Evolutionary conservation across 2,329 filamentous ascomycete genomes (phyloP), one percentile per base, ranked within the genome.

Genomic region (Fusarium brachygibbosum): DNA sequence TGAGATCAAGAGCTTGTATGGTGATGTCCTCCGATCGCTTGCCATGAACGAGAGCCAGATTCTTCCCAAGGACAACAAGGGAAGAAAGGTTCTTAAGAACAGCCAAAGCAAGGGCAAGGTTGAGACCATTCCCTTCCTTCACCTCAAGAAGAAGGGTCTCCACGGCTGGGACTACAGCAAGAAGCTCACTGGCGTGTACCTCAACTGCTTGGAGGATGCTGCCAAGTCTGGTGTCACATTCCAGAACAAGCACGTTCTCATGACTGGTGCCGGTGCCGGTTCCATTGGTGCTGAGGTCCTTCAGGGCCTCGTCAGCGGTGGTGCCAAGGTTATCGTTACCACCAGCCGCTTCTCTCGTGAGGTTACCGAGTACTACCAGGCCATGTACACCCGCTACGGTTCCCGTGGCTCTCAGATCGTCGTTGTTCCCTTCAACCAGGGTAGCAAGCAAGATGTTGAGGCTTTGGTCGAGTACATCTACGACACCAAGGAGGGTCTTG

Each of bases 111-210:
- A 96, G 85, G 94, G 94, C 80, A 98, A 97, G 85, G 90, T 97
- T 59, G 95, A 98, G 84, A 97, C 96, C 19, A 97, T 99, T 73
- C 96, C 96, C 34, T 99, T 99, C 89, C 84, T 99, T 54, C 96
- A 99, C 79, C 85, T 99, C 60, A 98, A 98, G 88, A 92, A 93
- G 81, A 97, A 97, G 82, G 90, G 93, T 55, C 89, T 94, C 66
- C 92, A 97, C 76, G 95, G 95, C 66, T 99, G 96, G 96, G 94
- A 98, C 77, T 99, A 98, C 85, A 98, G 93, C 89, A 99, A 98
- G 88, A 98, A 97, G 85, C 88, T 99, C 60, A 98, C 96, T 25
- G 92, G 93, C 59, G 82, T 94, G 73, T 99, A 99, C 79, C 88
- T 99, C 34, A 93, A 98, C 78, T 94, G 93, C 67, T 83, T 99